phyloP scores from a whole-genome alignment of 148 eudicot species.

The Salicornia ramosissima region DNA sequence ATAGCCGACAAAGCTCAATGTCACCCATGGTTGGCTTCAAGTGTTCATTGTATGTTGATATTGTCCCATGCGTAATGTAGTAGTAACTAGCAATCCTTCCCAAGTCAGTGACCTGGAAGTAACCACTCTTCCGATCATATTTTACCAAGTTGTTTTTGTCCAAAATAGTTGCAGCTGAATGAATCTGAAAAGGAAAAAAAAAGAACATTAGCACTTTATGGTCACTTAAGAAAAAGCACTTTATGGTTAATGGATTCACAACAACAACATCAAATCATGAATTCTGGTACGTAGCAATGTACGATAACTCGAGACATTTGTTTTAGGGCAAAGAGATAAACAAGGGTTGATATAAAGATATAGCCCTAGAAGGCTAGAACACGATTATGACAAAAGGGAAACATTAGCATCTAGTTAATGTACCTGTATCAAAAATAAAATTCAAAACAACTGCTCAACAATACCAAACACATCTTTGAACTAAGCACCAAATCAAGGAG shows the following conservation, averaged over 20 bases:
- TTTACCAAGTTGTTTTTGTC: constrained; percentile 73
- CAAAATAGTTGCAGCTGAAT: constrained; percentile 71
- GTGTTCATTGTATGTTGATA: constrained; percentile 82
- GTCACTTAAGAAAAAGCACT: not conserved
- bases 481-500: not conserved
- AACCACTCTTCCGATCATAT: constrained; percentile 88
- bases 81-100: constrained; percentile 90
- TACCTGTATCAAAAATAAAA: not conserved
- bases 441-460: no score
- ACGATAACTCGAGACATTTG: not conserved
- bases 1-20: constrained; percentile 83
- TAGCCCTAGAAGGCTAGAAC: not conserved
- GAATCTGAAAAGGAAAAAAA: constrained; percentile 45
- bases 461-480: not conserved
- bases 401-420: not conserved
- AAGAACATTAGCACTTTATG: not conserved
- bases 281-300: not conserved
- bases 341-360: not conserved
- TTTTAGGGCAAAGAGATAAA: not conserved
- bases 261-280: not conserved
- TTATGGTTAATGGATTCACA: not conserved
- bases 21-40: constrained; percentile 94
- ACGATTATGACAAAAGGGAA: not conserved
- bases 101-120: constrained; percentile 81
- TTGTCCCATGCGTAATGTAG: constrained; percentile 80